A percentile compares a stretch with the other conserved stretches of the same genome.
These are phyloP conservation scores for Ogataea chonburiensis DNA, from an alignment of 805 yeast genomes.

Conservation along the genomic window DNA sequence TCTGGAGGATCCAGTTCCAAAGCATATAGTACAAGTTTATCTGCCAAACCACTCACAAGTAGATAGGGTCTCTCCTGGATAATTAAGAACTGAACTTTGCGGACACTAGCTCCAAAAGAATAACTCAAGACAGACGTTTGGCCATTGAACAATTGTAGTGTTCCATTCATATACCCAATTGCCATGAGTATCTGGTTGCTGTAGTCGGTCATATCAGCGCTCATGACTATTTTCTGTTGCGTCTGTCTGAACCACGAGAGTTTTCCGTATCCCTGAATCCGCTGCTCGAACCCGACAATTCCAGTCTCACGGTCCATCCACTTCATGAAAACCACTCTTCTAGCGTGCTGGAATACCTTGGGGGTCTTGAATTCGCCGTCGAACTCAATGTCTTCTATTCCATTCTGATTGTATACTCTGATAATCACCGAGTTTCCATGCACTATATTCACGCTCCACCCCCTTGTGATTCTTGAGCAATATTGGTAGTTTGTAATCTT, in stretches of 20 bases:
- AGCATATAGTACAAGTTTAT: slow-evolving; percentile 11
- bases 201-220: neutral
- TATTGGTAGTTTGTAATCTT: slow-evolving; percentile 1
- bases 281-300: slow-evolving; percentile 2
- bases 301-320: slow-evolving; percentile 7
- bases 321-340: slow-evolving; percentile 4
- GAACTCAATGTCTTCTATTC: slow-evolving; percentile 5
- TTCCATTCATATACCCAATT: slow-evolving; percentile 10
- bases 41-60: slow-evolving; percentile 19
- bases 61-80: slow-evolving; percentile 4
- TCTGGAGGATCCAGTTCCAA: neutral
- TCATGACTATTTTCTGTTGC: neutral
- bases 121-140: neutral
- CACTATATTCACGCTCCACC: slow-evolving; percentile 8
- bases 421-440: slow-evolving; percentile 3
- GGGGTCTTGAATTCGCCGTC: neutral
- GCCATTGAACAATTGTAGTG: slow-evolving; percentile 1
- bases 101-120: slow-evolving; percentile 13
- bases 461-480: slow-evolving; percentile 2
- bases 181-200: neutral
- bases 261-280: slow-evolving; percentile 4
- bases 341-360: neutral
- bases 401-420: slow-evolving; percentile 3
- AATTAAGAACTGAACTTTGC: slow-evolving; percentile 12
- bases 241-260: slow-evolving; percentile 1